Percentiles rank a stretch among this genome's conserved stretches.
These are phyloP conservation scores for Diaporthe citriasiana DNA, from an alignment of 2,329 filamentous ascomycete species.

Conservation along the genomic window DNA sequence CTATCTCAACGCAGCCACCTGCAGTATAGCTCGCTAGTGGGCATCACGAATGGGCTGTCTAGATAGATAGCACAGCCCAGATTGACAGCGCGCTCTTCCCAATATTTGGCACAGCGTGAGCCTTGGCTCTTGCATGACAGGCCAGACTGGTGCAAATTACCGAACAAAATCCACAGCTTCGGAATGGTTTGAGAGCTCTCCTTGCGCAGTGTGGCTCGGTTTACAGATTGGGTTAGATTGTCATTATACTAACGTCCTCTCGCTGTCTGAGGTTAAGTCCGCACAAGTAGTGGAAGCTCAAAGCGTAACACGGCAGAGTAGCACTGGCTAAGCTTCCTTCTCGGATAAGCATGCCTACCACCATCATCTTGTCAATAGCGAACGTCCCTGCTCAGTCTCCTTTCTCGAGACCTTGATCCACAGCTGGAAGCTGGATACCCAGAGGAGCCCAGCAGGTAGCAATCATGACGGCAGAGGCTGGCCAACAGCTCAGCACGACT, in stretches of 20 bases:
- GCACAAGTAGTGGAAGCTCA: not conserved
- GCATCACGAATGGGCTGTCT: not conserved
- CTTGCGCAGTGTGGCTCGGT: not conserved
- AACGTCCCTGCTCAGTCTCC: no score
- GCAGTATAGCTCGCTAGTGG: not conserved
- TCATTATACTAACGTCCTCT: no score
- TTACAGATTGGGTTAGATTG: not conserved
- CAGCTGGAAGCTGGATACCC: not conserved
- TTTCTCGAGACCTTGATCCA: not conserved
- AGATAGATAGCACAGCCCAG: slow-evolving; percentile 5
- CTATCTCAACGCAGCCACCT: not conserved
- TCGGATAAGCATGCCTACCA: not conserved
- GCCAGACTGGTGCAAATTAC: not conserved
- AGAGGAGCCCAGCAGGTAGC: not conserved
- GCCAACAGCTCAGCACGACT: slow-evolving; percentile 11
- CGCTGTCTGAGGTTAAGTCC: not conserved
- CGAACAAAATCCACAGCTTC: not conserved
- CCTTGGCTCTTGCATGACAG: not conserved
- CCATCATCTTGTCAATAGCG: not conserved
- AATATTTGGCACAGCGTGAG: not conserved
- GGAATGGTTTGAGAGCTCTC: not conserved
- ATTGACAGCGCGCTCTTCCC: not conserved
- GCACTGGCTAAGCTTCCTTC: not conserved
- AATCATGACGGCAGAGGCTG: not conserved
- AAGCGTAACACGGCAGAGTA: not conserved